Evolutionary conservation across 345 rosid species (phyloP).

Genomic region (Citrus cavaleriei): DNA sequence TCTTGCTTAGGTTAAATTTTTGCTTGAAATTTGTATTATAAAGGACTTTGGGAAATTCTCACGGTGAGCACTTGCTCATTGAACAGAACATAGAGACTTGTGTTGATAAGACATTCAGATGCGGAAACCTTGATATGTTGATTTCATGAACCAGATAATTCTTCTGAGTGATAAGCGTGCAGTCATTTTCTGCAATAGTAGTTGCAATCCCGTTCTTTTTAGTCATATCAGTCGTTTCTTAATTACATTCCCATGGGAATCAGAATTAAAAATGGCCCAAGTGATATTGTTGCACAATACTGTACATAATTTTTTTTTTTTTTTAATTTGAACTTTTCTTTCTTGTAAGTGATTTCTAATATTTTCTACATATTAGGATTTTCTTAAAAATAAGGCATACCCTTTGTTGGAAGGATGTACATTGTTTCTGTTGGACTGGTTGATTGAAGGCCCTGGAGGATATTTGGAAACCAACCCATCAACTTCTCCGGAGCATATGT

Average conservation of each 20-base stretch:
- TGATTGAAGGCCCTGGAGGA: constrained; percentile 70
- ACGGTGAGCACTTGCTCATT: neutral
- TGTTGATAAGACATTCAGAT: neutral
- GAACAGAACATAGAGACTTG: neutral
- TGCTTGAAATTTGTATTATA: neutral
- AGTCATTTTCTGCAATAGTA: neutral
- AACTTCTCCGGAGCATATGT: constrained; percentile 93
- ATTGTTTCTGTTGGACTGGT: constrained; percentile 84
- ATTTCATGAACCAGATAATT: neutral
- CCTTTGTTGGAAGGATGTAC: constrained; percentile 88
- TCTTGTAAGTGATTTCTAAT: neutral
- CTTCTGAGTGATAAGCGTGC: neutral
- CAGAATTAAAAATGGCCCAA: neutral
- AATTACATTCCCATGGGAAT: neutral
- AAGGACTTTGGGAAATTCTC: neutral
- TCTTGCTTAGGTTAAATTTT: neutral
- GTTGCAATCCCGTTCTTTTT: neutral
- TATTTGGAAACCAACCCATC: constrained; percentile 92
- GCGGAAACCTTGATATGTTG: neutral
- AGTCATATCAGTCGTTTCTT: neutral
- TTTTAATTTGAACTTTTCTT: neutral
- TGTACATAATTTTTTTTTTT: neutral
- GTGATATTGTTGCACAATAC: neutral
- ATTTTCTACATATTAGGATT: constrained; percentile 50
- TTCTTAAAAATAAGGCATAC: constrained; percentile 73